Percentiles rank a stretch among this genome's conserved stretches.
Evolutionary conservation across 176 grass and related monocot species (phyloP).

Genomic region (Phyllostachys edulis): DNA sequence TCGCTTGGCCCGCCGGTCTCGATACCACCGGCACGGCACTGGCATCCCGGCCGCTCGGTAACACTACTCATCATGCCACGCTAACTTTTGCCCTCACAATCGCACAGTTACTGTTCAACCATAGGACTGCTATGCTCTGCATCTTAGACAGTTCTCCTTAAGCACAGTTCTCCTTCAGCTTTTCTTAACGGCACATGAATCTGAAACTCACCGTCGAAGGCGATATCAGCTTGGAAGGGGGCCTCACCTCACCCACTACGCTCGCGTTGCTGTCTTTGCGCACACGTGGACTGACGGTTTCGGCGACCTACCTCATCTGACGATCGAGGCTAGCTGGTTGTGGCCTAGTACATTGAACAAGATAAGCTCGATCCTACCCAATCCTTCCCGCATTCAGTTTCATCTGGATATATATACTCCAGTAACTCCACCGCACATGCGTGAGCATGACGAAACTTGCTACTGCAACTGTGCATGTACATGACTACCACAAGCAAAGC

Average conservation of each 20-base stretch:
- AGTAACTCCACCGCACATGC: neutral
- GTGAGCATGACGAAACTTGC: neutral
- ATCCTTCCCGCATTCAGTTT: neutral
- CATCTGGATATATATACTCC: neutral
- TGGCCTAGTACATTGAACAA: neutral
- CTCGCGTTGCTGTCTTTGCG: neutral
- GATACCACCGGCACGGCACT: constrained; percentile 4
- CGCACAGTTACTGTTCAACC: no score
- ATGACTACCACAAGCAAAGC: neutral
- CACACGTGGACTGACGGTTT: neutral
- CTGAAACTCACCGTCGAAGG: no score
- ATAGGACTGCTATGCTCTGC: no score
- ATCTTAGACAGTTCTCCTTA: no score
- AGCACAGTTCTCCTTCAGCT: no score
- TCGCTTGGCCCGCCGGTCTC: neutral
- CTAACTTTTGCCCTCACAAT: neutral
- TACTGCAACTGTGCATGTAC: neutral
- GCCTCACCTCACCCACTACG: neutral
- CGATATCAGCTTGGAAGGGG: neutral
- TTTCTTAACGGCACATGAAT: no score
- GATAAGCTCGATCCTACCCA: neutral
- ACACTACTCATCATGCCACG: neutral
- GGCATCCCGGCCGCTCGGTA: neutral
- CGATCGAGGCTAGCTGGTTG: neutral
- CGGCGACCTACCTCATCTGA: neutral